Conservation (phyloP, 352 stramenopile species). For the Phytophthora pluvialis region DNA sequence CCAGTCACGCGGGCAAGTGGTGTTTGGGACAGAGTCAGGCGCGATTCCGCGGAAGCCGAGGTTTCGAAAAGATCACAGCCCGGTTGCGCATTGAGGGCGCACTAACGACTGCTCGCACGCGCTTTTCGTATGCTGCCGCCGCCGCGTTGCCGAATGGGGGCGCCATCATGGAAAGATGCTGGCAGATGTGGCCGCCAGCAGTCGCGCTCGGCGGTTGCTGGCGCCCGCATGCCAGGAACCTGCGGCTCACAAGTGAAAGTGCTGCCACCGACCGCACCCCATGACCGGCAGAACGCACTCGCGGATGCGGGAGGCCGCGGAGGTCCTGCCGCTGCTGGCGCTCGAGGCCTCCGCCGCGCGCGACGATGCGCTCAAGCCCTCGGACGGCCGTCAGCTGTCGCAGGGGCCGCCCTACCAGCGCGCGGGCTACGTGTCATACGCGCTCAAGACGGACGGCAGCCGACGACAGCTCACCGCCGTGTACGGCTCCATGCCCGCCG, state of each 20-base stretch:
- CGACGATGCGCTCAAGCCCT: slow-evolving; percentile 3
- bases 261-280: neutral
- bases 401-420: slow-evolving; percentile 31
- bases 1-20: too few species aligned
- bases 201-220: slow-evolving; percentile 28
- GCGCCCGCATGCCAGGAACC: slow-evolving; percentile 6
- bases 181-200: slow-evolving; percentile 28
- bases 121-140: neutral
- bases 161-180: slow-evolving; percentile 30
- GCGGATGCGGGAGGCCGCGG: slow-evolving; percentile 34
- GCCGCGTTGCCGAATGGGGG: slow-evolving; percentile 18
- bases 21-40: too few species aligned
- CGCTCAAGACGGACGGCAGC: slow-evolving; percentile 29
- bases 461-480: slow-evolving; percentile 28
- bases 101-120: slow-evolving; percentile 1
- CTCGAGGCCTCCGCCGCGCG: slow-evolving; percentile 15
- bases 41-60: slow-evolving; percentile 2
- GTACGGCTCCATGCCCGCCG: slow-evolving; percentile 50
- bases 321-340: slow-evolving; percentile 33
- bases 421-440: slow-evolving; percentile 41
- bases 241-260: slow-evolving; percentile 34
- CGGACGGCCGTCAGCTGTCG: neutral
- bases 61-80: slow-evolving; percentile 22
- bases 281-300: slow-evolving; percentile 38
- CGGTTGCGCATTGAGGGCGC: neutral